These are phyloP conservation scores for Hymenoscyphus linearis DNA, from an alignment of 2,329 filamentous ascomycete genomes.

Conservation along the genomic window DNA sequence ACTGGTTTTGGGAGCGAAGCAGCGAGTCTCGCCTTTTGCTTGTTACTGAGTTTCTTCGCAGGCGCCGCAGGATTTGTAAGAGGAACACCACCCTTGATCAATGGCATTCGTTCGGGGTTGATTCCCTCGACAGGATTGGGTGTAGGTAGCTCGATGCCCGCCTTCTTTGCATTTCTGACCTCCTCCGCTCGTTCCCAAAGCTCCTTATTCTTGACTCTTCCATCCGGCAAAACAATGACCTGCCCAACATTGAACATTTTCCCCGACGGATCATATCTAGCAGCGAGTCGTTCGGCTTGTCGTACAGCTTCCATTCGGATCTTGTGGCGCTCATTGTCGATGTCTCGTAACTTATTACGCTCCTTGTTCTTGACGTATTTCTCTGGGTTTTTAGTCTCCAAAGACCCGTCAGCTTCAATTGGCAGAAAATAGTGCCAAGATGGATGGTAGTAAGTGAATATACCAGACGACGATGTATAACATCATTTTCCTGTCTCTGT, in stretches of 20 bases:
- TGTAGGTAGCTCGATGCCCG: not conserved
- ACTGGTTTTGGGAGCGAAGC: slow-evolving; percentile 17
- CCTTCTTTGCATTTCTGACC: slow-evolving; percentile 13
- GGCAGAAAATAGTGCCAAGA: not conserved
- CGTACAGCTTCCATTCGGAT: slow-evolving; percentile 30
- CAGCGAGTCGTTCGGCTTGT: slow-evolving; percentile 30
- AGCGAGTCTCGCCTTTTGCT: slow-evolving; percentile 18
- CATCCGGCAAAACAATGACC: slow-evolving; percentile 27
- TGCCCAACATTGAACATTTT: slow-evolving; percentile 31
- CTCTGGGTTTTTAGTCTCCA: slow-evolving; percentile 31
- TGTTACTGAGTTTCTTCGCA: slow-evolving; percentile 17
- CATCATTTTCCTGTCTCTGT: slow-evolving; percentile 23
- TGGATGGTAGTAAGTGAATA: not conserved
- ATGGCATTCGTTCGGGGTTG: slow-evolving; percentile 8
- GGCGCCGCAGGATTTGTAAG: not conserved
- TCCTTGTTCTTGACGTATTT: slow-evolving; percentile 34
- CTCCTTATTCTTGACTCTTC: slow-evolving; percentile 27
- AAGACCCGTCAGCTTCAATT: not conserved
- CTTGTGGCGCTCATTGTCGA: slow-evolving; percentile 30
- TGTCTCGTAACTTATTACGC: slow-evolving; percentile 29
- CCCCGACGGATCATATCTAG: slow-evolving; percentile 30
- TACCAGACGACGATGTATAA: slow-evolving; percentile 22
- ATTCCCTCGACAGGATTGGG: slow-evolving; percentile 2
- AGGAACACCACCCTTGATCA: not conserved
- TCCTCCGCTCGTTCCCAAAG: slow-evolving; percentile 14